Percentiles rank a stretch among this genome's conserved stretches.
Conservation (phyloP, 441 rosid species). For the Syzygium syzygioides region DNA sequence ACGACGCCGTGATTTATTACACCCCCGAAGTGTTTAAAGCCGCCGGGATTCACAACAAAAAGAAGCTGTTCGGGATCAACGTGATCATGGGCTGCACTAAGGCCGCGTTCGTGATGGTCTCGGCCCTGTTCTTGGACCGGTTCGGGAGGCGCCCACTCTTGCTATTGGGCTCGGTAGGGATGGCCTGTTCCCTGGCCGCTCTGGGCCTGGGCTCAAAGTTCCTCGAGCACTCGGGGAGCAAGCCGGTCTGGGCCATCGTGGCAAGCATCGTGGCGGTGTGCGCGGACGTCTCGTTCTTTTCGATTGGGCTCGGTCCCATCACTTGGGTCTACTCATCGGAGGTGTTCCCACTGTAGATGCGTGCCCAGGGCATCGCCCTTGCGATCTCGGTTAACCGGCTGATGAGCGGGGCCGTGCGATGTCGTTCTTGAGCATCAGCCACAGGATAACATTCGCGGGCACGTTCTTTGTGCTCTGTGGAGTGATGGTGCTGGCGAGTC, state of each 20-base stretch:
- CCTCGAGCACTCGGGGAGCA: slow-evolving; percentile 23
- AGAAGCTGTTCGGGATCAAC: slow-evolving; percentile 34
- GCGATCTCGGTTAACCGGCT: slow-evolving; percentile 15
- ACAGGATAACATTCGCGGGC: slow-evolving; percentile 2
- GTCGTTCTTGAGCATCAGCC: slow-evolving; percentile 10
- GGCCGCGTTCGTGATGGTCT: slow-evolving; percentile 33
- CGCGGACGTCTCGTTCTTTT: slow-evolving; percentile 2
- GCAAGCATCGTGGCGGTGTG: slow-evolving; percentile 32
- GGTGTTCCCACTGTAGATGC: slow-evolving; percentile 37
- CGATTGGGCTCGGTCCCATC: slow-evolving; percentile 37
- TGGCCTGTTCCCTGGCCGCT: slow-evolving; percentile 27
- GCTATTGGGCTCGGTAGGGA: slow-evolving; percentile 42
- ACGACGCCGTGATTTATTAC: slow-evolving; percentile 62
- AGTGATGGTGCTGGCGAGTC: slow-evolving; percentile 3
- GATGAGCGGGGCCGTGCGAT: slow-evolving; percentile 11
- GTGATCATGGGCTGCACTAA: slow-evolving; percentile 50
- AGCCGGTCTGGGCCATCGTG: slow-evolving; percentile 34
- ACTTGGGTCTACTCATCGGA: slow-evolving; percentile 59
- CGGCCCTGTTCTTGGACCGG: slow-evolving; percentile 42
- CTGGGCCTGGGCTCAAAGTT: slow-evolving; percentile 46
- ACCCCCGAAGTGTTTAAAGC: slow-evolving; percentile 40
- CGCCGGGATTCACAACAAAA: slow-evolving; percentile 44
- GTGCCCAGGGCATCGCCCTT: slow-evolving; percentile 31
- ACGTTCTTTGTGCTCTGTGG: slow-evolving; percentile 5
- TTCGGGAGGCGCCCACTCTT: slow-evolving; percentile 57